Evolutionary conservation across 2,329 filamentous ascomycete genomes (phyloP).

Genomic region (Colletotrichum orchidophilum): DNA sequence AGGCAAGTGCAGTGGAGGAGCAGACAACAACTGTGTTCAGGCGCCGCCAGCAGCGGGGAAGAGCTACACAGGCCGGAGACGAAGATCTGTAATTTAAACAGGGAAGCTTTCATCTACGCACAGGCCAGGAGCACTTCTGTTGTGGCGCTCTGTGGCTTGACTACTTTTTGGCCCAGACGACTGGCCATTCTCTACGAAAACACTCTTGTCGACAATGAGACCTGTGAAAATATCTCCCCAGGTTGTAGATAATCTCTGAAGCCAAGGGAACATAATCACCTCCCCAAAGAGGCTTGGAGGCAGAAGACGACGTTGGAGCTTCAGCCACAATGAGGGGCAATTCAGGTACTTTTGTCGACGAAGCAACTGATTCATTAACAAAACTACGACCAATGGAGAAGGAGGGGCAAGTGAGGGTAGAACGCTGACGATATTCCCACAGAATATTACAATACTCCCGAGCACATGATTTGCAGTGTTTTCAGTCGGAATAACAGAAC

Average conservation of each 20-base stretch:
- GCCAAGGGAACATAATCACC: not conserved
- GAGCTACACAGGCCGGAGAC: not conserved
- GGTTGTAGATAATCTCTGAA: not conserved
- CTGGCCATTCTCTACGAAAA: not conserved
- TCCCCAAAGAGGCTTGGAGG: slow-evolving; percentile 3
- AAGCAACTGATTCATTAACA: slow-evolving; percentile 13
- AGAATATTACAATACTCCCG: not conserved
- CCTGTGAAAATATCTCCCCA: not conserved
- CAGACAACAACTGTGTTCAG: slow-evolving; percentile 24
- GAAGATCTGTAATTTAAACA: not conserved
- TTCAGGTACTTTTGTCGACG: slow-evolving; percentile 20
- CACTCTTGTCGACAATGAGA: not conserved
- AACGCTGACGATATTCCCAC: not conserved
- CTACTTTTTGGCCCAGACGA: not conserved
- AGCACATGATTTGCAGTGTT: not conserved
- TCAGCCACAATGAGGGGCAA: slow-evolving; percentile 30
- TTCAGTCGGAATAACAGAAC: not conserved
- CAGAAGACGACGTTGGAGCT: slow-evolving; percentile 11
- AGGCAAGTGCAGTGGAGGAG: slow-evolving; percentile 27
- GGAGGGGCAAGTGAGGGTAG: slow-evolving; percentile 10
- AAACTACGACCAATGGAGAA: slow-evolving; percentile 16
- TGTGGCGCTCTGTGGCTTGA: not conserved
- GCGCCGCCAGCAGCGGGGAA: slow-evolving; percentile 21
- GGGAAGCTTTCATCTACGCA: not conserved
- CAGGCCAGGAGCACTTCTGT: not conserved